Evolutionary conservation across 2,329 filamentous ascomycete genomes (phyloP), one percentile per base, ranked within the genome.

Genomic region (Trichoderma sp.): DNA sequence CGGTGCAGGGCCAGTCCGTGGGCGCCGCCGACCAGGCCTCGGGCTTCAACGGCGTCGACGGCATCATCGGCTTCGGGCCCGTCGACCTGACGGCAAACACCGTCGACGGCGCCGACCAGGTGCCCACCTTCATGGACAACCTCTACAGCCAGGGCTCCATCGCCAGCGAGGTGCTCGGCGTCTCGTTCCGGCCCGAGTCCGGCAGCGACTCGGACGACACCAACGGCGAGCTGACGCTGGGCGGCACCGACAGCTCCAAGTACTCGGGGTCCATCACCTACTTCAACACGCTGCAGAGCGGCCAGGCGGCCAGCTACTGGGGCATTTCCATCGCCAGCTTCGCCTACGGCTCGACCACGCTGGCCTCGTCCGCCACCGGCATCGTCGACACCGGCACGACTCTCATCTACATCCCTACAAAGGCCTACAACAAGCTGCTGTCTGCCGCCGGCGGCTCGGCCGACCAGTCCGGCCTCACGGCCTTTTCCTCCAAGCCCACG

Each of bases 111-210:
- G 69, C 75, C 39, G 68, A 68, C 54, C 73, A 70, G 3, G 75
- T 76, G 3, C 74, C 75, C 1, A 76, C 75, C 18, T 76, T 76
- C 49, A 14, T 75, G 68, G 71, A 76, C 69, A 76, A 76, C 70
- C 73, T 76, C 7, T 71, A 73, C 43, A 72, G 54, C 68, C 72
- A 75, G 59, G 76, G 76, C 8, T 74, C 74, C 10, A 76, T 77
- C 71, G 66, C 71, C 1, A 73, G 63, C 5, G 74, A 77, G 61
- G 74, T 76, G 4, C 73, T 76, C 14, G 75, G 75, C 68, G 74
- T 77, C 66, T 59, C 32, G 8, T 59, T 59, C 32, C 11, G 26
- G 7, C 56, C 56, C 14, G 56, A 59, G 14, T 59, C 56, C 26
- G 56, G 56, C 56, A 43, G 56, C 26, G 56, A 59, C 21, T n/a